Evolutionary conservation across 208 protist genomes (phyloP).

Genomic region (Willaertia magna): DNA sequence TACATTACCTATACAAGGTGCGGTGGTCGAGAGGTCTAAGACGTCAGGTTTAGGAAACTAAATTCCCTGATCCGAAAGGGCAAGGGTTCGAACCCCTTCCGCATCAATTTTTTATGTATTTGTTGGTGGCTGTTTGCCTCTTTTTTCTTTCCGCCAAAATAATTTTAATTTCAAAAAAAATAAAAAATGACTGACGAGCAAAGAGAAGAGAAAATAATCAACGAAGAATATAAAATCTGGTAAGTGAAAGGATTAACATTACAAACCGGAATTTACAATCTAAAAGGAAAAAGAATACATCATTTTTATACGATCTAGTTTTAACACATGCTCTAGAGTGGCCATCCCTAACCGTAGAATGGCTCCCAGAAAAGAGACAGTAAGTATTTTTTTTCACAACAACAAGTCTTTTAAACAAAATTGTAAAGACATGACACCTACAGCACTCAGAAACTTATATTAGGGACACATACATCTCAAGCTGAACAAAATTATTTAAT

Average conservation of each 20-base stretch:
- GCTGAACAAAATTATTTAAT: conserved; percentile 72
- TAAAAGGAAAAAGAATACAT: conserved; percentile 65
- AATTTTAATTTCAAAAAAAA: too few species aligned
- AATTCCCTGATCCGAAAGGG: too few species aligned
- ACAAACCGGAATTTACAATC: background rate
- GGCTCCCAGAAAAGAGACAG: conserved; percentile 44
- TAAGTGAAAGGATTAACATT: background rate
- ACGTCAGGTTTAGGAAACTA: too few species aligned
- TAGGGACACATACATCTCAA: conserved; percentile 76
- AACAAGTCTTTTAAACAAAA: background rate
- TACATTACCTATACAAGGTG: too few species aligned
- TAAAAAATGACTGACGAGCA: background rate
- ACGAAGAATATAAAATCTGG: conserved; percentile 72
- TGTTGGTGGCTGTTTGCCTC: too few species aligned
- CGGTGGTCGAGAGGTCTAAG: too few species aligned
- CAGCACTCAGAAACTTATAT: conserved; percentile 41
- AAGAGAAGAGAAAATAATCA: conserved; percentile 30
- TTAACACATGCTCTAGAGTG: conserved; percentile 70
- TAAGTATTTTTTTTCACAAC: background rate
- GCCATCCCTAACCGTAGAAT: conserved; percentile 65
- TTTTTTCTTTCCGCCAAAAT: too few species aligned
- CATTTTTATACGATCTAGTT: conserved; percentile 72
- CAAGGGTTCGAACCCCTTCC: too few species aligned
- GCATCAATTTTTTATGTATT: too few species aligned
- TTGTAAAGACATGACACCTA: background rate